Conservation (phyloP, 1,139 yeast genomes). For the Blastobotrys buckinghamii region DNA sequence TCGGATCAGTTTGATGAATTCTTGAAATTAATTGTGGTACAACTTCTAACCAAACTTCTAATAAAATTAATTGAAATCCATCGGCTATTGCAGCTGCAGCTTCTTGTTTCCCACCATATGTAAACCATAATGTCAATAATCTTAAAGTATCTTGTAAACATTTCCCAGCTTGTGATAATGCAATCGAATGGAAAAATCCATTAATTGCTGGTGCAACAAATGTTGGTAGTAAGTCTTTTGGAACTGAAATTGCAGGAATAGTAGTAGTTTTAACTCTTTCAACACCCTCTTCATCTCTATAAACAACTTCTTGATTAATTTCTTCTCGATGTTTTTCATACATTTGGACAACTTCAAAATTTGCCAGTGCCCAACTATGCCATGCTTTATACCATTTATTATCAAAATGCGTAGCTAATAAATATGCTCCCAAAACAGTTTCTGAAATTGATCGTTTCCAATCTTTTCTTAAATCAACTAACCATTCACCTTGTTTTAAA, state of each 20-base stretch:
- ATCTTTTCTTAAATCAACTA: slow-evolving; percentile 65
- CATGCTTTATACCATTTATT: slow-evolving; percentile 95
- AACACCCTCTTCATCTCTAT: slow-evolving; percentile 4
- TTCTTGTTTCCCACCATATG: slow-evolving; percentile 87
- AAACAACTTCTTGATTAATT: slow-evolving; percentile 13
- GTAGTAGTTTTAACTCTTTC: neutral
- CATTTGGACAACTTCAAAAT: slow-evolving; percentile 85
- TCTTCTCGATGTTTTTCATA: slow-evolving; percentile 28
- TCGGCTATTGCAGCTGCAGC: slow-evolving; percentile 89
- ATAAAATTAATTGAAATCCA: slow-evolving; percentile 82
- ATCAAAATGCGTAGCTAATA: slow-evolving; percentile 93
- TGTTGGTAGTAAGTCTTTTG: slow-evolving; percentile 47
- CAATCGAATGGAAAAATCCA: slow-evolving; percentile 93
- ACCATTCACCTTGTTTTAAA: slow-evolving; percentile 98
- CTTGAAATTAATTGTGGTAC: slow-evolving; percentile 94
- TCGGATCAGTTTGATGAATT: slow-evolving; percentile 89
- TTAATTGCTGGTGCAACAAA: slow-evolving; percentile 93
- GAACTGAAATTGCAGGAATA: neutral
- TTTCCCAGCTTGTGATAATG: slow-evolving; percentile 68
- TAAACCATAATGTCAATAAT: slow-evolving; percentile 88
- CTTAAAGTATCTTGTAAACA: slow-evolving; percentile 91
- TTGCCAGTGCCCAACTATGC: slow-evolving; percentile 99
- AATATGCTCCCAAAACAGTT: slow-evolving; percentile 79
- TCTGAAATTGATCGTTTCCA: slow-evolving; percentile 77
- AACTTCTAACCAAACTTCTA: slow-evolving; percentile 94